Evolutionary conservation across 148 eudicot species (phyloP).

Genomic region (Vaccinium corymbosum): DNA sequence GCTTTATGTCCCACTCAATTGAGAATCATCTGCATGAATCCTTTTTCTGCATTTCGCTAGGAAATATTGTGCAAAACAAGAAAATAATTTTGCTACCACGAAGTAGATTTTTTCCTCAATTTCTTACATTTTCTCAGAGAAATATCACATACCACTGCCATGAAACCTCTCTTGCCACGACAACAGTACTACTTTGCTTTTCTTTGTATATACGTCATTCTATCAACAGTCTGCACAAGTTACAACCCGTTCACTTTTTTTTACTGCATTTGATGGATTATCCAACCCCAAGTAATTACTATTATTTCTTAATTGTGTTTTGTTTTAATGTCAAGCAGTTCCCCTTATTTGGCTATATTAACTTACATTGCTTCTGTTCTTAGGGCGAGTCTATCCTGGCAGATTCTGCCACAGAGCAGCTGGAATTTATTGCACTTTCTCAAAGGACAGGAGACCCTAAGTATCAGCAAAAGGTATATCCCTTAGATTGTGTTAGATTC

Average conservation of each 20-base stretch:
- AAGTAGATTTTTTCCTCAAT: background rate
- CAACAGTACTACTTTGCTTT: background rate
- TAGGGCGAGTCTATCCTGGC: slow-evolving; percentile 95
- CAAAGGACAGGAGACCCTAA: slow-evolving; percentile 95
- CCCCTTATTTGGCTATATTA: background rate
- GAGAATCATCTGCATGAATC: background rate
- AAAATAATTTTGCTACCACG: background rate
- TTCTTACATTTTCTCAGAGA: background rate
- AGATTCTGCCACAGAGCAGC: slow-evolving; percentile 98
- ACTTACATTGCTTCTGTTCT: background rate
- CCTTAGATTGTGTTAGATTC: background rate
- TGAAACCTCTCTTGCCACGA: background rate
- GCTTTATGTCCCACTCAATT: background rate
- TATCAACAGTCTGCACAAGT: background rate
- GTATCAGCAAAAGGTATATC: slow-evolving; percentile 84
- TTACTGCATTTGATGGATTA: background rate
- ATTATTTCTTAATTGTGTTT: background rate
- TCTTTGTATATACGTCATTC: background rate
- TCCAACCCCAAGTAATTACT: background rate
- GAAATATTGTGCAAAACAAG: background rate
- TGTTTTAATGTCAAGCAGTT: background rate
- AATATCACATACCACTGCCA: slow-evolving; percentile 1
- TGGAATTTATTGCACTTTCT: slow-evolving; percentile 97
- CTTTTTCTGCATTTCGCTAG: background rate
- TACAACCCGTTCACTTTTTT: background rate